A percentile compares a stretch with the other conserved stretches of the same genome.
These are phyloP conservation scores for Lyophyllum decastes DNA, from an alignment of 768 basidiomycete genomes.

Conservation along the genomic window DNA sequence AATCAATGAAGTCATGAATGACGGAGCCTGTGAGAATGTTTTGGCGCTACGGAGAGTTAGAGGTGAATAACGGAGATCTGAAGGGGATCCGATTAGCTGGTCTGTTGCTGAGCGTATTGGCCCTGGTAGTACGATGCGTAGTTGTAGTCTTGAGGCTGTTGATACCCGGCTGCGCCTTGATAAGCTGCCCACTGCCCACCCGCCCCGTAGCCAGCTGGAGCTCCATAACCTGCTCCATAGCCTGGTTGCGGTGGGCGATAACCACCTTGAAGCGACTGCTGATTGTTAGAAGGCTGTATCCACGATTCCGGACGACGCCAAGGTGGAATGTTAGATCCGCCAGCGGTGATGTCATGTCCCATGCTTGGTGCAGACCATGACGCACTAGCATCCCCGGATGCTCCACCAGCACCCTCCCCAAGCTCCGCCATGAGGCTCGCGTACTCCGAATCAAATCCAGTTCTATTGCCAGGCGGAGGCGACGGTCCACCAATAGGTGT, in stretches of 20 bases:
- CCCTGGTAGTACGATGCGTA: slow-evolving; percentile 89
- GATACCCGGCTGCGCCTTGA: slow-evolving; percentile 43
- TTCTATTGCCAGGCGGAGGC: slow-evolving; percentile 57
- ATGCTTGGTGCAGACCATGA: slow-evolving; percentile 51
- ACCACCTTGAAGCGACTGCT: slow-evolving; percentile 50
- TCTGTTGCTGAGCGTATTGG: slow-evolving; percentile 81
- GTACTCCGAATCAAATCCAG: slow-evolving; percentile 97
- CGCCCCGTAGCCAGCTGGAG: slow-evolving; percentile 42
- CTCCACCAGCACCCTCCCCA: slow-evolving; percentile 71
- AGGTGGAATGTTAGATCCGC: slow-evolving; percentile 82
- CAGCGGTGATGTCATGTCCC: slow-evolving; percentile 69
- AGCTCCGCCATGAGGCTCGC: slow-evolving; percentile 97
- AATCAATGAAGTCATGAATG: slow-evolving; percentile 14
- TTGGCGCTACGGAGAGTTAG: slow-evolving; percentile 46
- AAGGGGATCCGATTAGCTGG: slow-evolving; percentile 34
- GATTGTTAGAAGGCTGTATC: slow-evolving; percentile 57
- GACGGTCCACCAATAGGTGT: slow-evolving; percentile 43
- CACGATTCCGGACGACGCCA: slow-evolving; percentile 92
- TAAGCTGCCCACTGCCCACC: slow-evolving; percentile 52
- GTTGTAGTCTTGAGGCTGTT: slow-evolving; percentile 73
- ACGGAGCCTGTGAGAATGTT: slow-evolving; percentile 32
- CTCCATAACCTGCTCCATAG: slow-evolving; percentile 52
- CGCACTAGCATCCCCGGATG: slow-evolving; percentile 54
- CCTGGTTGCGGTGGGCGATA: slow-evolving; percentile 70
- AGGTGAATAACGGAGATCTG: slow-evolving; percentile 32